These are phyloP conservation scores for Aspergillus diversus DNA, from an alignment of 495 filamentous ascomycete genomes.

Conservation along the genomic window DNA sequence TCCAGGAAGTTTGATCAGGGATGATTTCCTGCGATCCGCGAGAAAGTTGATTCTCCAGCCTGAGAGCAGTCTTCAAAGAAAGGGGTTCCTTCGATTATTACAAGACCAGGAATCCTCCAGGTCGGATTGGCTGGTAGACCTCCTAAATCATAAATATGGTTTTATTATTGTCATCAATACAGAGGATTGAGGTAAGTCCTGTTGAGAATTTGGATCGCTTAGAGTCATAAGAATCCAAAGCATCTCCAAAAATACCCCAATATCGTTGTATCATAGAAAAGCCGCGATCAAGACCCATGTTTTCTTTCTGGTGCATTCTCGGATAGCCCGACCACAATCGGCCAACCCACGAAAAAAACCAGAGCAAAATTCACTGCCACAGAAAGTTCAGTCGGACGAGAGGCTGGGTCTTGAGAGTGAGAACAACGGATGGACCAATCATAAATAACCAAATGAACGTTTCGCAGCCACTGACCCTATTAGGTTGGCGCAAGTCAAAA, in stretches of 20 bases:
- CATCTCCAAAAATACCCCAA: not conserved
- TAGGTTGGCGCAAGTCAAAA: constrained; percentile 13
- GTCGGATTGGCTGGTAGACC: constrained; percentile 9
- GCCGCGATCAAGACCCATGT: constrained; percentile 1
- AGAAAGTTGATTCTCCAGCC: not conserved
- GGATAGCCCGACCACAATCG: constrained; percentile 14
- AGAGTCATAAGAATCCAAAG: not conserved
- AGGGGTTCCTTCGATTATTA: constrained; percentile 4
- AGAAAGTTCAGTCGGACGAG: constrained; percentile 13
- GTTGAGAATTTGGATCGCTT: too few relatives aligned
- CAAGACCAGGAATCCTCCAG: not conserved
- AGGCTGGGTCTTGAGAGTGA: not conserved
- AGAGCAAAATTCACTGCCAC: constrained; percentile 1
- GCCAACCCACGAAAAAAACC: constrained; percentile 8
- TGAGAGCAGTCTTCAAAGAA: constrained; percentile 7
- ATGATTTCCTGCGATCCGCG: not conserved
- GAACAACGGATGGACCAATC: constrained; percentile 10
- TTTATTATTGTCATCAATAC: not conserved
- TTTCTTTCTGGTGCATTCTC: constrained; percentile 10
- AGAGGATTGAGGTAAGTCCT: too few relatives aligned
- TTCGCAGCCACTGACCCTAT: constrained; percentile 22
- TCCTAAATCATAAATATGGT: not conserved
- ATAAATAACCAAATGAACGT: constrained; percentile 7
- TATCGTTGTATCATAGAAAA: not conserved
- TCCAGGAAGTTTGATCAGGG: constrained; percentile 3